Evolutionary conservation across 1,139 yeast genomes (phyloP).

Genomic region (Suhomyces yuchorum): DNA sequence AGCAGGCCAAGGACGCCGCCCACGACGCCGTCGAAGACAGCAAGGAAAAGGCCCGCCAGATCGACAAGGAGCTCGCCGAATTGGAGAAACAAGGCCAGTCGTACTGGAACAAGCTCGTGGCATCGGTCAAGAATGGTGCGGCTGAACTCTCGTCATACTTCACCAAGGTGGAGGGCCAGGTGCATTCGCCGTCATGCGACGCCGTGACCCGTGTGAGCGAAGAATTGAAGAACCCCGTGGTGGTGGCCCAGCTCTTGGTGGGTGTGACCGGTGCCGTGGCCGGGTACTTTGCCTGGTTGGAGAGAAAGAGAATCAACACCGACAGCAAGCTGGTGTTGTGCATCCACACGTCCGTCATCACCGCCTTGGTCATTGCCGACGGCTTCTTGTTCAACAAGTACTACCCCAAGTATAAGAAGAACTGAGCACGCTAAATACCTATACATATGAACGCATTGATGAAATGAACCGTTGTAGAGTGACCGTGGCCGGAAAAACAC

Average conservation of each 20-base stretch:
- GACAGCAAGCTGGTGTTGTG: slow-evolving; percentile 51
- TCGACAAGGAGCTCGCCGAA: slow-evolving; percentile 27
- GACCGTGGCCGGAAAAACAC: too few species aligned
- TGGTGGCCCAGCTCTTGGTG: slow-evolving; percentile 54
- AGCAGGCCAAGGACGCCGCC: slow-evolving; percentile 25
- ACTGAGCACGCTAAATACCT: slow-evolving; percentile 12
- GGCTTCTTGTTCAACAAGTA: slow-evolving; percentile 54
- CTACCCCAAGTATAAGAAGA: slow-evolving; percentile 53
- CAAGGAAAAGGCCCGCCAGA: slow-evolving; percentile 10
- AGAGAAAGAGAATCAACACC: slow-evolving; percentile 53
- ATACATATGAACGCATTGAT: not conserved
- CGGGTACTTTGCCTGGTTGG: slow-evolving; percentile 53
- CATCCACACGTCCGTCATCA: slow-evolving; percentile 54
- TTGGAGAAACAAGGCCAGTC: slow-evolving; percentile 31
- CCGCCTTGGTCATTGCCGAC: slow-evolving; percentile 58
- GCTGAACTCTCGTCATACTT: slow-evolving; percentile 14
- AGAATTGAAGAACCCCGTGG: slow-evolving; percentile 66
- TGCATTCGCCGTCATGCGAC: slow-evolving; percentile 2
- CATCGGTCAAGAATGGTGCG: slow-evolving; percentile 13
- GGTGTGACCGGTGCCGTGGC: slow-evolving; percentile 54
- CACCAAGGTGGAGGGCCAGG: slow-evolving; percentile 3
- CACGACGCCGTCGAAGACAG: slow-evolving; percentile 22
- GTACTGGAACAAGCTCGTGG: slow-evolving; percentile 22
- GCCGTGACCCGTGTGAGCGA: slow-evolving; percentile 10
- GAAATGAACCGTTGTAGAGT: too few species aligned